These are phyloP conservation scores for Colletotrichum sp. DNA, from an alignment of 2,329 filamentous ascomycete species.

Conservation along the genomic window DNA sequence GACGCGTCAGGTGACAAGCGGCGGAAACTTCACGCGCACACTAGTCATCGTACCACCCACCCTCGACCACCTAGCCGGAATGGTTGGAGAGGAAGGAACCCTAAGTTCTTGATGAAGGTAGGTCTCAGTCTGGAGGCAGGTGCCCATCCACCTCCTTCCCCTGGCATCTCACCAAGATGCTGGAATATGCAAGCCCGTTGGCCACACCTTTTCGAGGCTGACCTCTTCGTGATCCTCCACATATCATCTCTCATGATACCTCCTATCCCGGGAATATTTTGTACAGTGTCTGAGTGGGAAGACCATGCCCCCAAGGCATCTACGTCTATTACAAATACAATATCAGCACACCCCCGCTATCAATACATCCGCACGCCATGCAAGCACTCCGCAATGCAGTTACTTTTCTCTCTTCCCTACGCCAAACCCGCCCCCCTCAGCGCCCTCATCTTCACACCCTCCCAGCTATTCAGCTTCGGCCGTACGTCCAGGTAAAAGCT, in stretches of 20 bases:
- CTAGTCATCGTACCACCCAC: neutral
- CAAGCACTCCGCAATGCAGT: fast-evolving
- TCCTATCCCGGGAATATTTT: neutral
- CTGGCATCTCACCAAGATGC: neutral
- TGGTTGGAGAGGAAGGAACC: neutral
- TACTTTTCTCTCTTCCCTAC: conserved; percentile 29
- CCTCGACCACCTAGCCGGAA: neutral
- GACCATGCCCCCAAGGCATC: neutral
- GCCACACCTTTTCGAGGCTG: neutral
- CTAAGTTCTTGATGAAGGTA: neutral
- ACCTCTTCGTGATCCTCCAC: fast-evolving
- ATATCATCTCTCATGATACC: neutral
- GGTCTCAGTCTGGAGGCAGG: neutral
- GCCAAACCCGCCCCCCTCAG: conserved; percentile 55
- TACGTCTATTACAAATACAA: neutral
- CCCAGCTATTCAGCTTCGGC: conserved; percentile 72
- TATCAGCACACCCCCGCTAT: neutral
- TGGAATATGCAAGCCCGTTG: neutral
- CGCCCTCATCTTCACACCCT: conserved; percentile 71
- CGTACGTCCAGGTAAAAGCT: conserved; percentile 73
- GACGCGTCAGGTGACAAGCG: fast-evolving
- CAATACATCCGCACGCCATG: neutral
- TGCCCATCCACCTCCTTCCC: fast-evolving
- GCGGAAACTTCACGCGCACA: neutral
- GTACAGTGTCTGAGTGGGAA: neutral